These are phyloP conservation scores for Penicillium concentricum DNA, from an alignment of 2,329 filamentous ascomycete species.

Conservation along the genomic window DNA sequence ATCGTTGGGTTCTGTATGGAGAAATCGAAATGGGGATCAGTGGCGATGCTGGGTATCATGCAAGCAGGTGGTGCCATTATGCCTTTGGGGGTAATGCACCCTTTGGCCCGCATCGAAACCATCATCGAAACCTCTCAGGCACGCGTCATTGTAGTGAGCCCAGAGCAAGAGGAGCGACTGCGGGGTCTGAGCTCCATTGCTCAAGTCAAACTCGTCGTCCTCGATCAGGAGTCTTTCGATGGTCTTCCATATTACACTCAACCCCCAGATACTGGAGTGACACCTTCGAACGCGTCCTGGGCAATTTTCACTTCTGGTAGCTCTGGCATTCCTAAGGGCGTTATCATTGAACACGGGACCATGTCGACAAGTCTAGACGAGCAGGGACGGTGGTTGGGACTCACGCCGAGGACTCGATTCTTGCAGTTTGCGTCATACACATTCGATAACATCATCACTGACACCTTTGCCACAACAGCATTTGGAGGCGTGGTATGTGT, in stretches of 20 bases:
- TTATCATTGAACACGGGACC: constrained; percentile 36
- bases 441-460: constrained; percentile 18
- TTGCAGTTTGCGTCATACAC: constrained; percentile 19
- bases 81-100: neutral
- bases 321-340: constrained; percentile 47
- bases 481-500: constrained; percentile 18
- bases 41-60: neutral
- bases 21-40: neutral
- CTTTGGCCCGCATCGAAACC: neutral
- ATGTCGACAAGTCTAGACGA: neutral
- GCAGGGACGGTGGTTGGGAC: neutral
- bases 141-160: too few relatives aligned
- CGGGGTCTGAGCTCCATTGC: too few relatives aligned
- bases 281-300: neutral
- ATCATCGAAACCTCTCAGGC: neutral
- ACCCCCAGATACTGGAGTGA: neutral
- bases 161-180: too few relatives aligned
- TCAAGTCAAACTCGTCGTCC: too few relatives aligned
- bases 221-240: neutral
- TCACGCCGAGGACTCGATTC: constrained; percentile 20
- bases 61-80: neutral
- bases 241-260: neutral
- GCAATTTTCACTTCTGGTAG: constrained; percentile 47
- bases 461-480: constrained; percentile 17
- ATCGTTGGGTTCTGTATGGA: neutral